Evolutionary conservation across 2,329 filamentous ascomycete genomes (phyloP), one percentile per base, ranked within the genome.

Genomic region (Nigrospora sphaerica): DNA sequence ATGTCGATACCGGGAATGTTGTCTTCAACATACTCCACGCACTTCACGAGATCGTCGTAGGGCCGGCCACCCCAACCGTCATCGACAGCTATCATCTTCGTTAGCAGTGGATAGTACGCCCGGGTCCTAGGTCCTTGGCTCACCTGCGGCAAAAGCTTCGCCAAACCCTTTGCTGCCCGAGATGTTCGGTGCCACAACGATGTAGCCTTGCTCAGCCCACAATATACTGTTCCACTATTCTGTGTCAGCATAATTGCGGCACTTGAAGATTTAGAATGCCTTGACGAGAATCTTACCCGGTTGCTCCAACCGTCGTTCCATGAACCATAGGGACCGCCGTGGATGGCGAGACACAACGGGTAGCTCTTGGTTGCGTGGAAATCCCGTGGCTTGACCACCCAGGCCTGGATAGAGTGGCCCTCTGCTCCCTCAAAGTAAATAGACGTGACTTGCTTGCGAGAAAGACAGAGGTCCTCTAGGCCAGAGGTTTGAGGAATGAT

Each of bases 141-240:
- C 7, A 28, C 23, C 23, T 28, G 23, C 23, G 23, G 23, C 23
- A 10, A 28, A 28, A 28, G 4, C 23, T 9, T 28, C 23, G 1
- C 79, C 80, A 48, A 78, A 83, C 1, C 78, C 76, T 3, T 69
- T 71, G 46, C 75, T 80, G 17, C 78, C 80, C 0, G 76, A 76
- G 2, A 79, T 73, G 51, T 82, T 81, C 4, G 80, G 80, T 6
- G 71, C 65, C n/a, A 83, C 64, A 2, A 81, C 72, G 11, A 81
- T 64, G 49, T 81, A 83, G 10, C 79, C 80, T 56, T 82, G 75
- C 53, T 81, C 76, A 4, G 78, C 79, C 63, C 77, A 82, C 3
- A 77, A 63, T 1, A 72, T 71, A 1, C 70, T 65, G 49, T 81
- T 80, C 71, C 72, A 77, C 51, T 77, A 61, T 4, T 3, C 11